phyloP scores from a whole-genome alignment of 139 green algal species.

The Chlorella sp. region DNA sequence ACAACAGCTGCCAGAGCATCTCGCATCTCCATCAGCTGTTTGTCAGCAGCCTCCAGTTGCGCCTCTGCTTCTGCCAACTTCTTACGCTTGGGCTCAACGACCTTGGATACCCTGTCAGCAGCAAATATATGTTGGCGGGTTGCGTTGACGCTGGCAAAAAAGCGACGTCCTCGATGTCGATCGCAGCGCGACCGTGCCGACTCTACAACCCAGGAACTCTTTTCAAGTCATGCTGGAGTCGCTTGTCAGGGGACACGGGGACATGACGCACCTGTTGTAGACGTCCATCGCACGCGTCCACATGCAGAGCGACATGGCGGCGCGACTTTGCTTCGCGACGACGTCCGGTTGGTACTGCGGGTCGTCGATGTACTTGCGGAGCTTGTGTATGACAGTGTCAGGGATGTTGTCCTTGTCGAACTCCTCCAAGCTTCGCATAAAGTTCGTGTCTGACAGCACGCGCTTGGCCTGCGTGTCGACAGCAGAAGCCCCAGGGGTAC shows the following conservation, averaged over 20 bases:
- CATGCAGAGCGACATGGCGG: slow-evolving; percentile 78
- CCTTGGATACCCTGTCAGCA: background rate
- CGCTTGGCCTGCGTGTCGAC: too few species aligned
- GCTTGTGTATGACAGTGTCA: slow-evolving; percentile 36
- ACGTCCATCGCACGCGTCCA: slow-evolving; percentile 79
- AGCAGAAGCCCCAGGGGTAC: too few species aligned
- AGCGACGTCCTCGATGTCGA: too few species aligned
- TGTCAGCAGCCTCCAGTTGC: slow-evolving; percentile 53
- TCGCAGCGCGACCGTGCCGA: too few species aligned
- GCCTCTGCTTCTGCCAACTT: slow-evolving; percentile 60
- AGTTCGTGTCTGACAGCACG: slow-evolving; percentile 53
- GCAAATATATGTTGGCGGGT: too few species aligned
- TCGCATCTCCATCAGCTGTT: slow-evolving; percentile 65
- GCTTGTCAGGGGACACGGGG: too few species aligned
- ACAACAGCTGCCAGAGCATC: too few species aligned
- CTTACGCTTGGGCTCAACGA: slow-evolving; percentile 68
- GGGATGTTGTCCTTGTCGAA: slow-evolving; percentile 82
- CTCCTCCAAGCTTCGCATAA: slow-evolving; percentile 72
- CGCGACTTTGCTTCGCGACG: slow-evolving; percentile 66
- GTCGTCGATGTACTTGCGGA: slow-evolving; percentile 57
- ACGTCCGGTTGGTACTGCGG: slow-evolving; percentile 53
- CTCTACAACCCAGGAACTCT: too few species aligned
- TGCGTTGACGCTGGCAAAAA: too few species aligned
- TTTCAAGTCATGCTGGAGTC: too few species aligned
- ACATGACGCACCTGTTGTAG: too few species aligned